Evolutionary conservation across 1,284 basidiomycete species (phyloP), one percentile per base, ranked within the genome.

Genomic region (Cryptococcus amylolentus): DNA sequence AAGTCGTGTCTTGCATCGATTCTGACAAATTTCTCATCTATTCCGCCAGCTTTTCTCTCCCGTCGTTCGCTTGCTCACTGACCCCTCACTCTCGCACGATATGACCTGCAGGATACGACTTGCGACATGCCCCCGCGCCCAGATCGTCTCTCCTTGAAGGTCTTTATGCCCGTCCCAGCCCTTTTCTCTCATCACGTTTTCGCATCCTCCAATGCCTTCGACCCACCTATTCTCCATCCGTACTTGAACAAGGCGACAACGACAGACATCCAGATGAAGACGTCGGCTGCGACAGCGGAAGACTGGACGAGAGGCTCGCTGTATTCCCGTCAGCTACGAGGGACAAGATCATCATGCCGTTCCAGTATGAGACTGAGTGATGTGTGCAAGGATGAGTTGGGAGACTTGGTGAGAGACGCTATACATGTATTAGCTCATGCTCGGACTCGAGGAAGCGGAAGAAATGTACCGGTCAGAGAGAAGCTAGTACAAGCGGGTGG

Each of bases 381-480:
- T 86, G 76, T 98, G 95, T 0, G 93, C 91, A 38, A 97, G 79
- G 71, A 98, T 98, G 79, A 98, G 88, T 64, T 89, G 81, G 39
- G 91, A 91, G 45, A 97, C 94, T 69, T 82, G 79, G 68, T 83
- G 81, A 4, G 81, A 79, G 61, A 80, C 78, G 44, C 75, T 74
- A 44, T 6, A 53, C 50, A 31, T 51, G 48, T 8, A 40, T 44
- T 47, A 52, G 43, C 27, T 27, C 5, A 26, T 26, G 27, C 23
- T 23, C 23, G 23, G 23, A 23, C 23, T 23, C 23, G 23, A 23
- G 23, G 23, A 23, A 23, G 23, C 23, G 23, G 23, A 23, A 23
- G 23, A 23, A 23, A 2, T 23, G 23, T 23, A 23, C 23, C 23
- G 23, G 23, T 23, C 23, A 23, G 23, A 23, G 23, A 23, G 23